These are phyloP conservation scores for Solanum chiquidenum DNA, from an alignment of 257 asterid species.

Conservation along the genomic window DNA sequence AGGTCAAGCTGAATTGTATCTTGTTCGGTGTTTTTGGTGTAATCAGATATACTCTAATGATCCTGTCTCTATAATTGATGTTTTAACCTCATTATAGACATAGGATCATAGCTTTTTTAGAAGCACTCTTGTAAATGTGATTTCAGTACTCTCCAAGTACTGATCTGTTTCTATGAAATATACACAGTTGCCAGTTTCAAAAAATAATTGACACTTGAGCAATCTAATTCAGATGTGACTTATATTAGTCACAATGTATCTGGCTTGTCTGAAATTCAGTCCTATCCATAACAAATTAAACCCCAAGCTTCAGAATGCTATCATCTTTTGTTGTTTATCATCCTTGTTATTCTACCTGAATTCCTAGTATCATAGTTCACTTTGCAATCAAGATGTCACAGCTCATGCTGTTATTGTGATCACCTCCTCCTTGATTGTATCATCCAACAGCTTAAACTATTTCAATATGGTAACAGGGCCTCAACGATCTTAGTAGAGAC, in stretches of 20 bases:
- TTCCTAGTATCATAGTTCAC: not conserved
- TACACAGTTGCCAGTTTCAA: not conserved
- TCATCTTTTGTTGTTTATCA: not conserved
- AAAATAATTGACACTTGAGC: not conserved
- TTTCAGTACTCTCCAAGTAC: too few relatives aligned
- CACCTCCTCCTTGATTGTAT: not conserved
- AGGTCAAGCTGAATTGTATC: too few relatives aligned
- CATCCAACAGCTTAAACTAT: not conserved
- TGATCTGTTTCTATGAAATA: not conserved
- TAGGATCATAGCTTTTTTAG: too few relatives aligned
- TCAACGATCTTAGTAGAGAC: not conserved
- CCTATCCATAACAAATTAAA: not conserved
- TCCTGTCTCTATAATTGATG: too few relatives aligned
- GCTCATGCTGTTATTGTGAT: not conserved
- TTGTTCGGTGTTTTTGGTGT: too few relatives aligned
- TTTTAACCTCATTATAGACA: too few relatives aligned
- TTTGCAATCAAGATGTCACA: not conserved
- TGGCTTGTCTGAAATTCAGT: not conserved
- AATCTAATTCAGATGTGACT: not conserved
- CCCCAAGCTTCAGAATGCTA: not conserved
- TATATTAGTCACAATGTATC: not conserved
- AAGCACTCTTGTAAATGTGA: too few relatives aligned
- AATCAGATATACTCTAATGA: too few relatives aligned
- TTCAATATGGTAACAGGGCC: not conserved
- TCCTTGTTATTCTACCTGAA: not conserved